Evolutionary conservation across 768 basidiomycete genomes (phyloP).

Genomic region (Amanita pallidorosea): DNA sequence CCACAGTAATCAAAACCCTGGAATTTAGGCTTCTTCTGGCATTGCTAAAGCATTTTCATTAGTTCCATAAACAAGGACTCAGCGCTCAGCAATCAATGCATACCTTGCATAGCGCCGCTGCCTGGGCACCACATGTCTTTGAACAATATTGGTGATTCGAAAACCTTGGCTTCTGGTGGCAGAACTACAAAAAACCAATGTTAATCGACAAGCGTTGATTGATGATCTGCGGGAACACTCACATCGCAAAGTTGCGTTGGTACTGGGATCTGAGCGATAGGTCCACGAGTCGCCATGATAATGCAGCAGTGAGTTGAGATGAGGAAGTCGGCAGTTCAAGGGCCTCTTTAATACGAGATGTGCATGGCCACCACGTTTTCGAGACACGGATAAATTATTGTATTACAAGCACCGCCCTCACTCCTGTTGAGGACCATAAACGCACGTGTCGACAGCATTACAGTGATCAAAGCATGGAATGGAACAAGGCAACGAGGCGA

Average conservation of each 20-base stretch:
- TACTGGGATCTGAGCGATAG: conserved; percentile 8
- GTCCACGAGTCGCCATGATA: conserved; percentile 19
- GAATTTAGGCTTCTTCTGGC: conserved; percentile 50
- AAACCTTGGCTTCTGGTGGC: conserved; percentile 39
- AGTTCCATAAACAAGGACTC: background rate
- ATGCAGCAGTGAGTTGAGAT: conserved; percentile 6
- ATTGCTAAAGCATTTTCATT: conserved; percentile 24
- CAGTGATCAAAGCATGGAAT: conserved; percentile 9
- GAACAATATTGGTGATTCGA: conserved; percentile 36
- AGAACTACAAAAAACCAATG: conserved; percentile 26
- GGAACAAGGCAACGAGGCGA: conserved; percentile 17
- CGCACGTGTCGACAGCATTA: conserved; percentile 18
- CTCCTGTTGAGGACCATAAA: conserved; percentile 7
- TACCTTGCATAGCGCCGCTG: conserved; percentile 33
- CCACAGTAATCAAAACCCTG: conserved; percentile 52
- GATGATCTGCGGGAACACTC: conserved; percentile 7
- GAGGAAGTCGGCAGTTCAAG: background rate
- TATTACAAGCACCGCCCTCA: conserved; percentile 6
- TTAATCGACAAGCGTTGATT: background rate
- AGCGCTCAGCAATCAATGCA: background rate
- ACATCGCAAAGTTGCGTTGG: conserved; percentile 30
- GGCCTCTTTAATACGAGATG: conserved; percentile 5
- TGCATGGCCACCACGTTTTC: conserved; percentile 5
- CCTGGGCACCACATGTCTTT: conserved; percentile 43
- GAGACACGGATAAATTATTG: background rate